Percentiles rank a stretch among this genome's conserved stretches.
These are phyloP conservation scores for Brassica napus DNA, from an alignment of 345 rosid species.

Conservation along the genomic window DNA sequence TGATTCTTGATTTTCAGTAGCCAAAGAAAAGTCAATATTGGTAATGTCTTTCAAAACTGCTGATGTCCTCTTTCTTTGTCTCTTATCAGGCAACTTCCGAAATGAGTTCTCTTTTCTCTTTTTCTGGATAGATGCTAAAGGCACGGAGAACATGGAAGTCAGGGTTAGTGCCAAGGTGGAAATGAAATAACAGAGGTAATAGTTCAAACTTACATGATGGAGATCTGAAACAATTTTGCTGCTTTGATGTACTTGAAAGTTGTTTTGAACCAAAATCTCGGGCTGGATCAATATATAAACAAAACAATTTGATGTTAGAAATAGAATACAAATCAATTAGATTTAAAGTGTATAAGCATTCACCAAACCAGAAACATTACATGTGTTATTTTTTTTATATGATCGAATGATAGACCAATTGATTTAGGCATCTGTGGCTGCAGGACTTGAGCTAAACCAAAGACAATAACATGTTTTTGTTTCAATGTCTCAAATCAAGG, in stretches of 20 bases:
- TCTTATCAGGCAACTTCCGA: background rate
- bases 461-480: background rate
- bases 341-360: no score
- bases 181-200: no score
- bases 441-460: background rate
- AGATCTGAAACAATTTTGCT: background rate
- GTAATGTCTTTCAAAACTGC: background rate
- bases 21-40: background rate
- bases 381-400: no score
- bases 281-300: no score
- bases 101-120: background rate
- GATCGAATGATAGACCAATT: no score
- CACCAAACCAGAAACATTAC: no score
- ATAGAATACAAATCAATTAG: no score
- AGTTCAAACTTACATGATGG: background rate
- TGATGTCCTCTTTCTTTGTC: background rate
- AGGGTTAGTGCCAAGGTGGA: no score
- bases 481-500: background rate
- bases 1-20: background rate
- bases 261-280: no score
- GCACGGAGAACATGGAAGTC: background rate
- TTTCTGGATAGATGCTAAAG: background rate
- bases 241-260: no score
- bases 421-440: no score
- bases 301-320: no score